Evolutionary conservation across 1,139 yeast species (phyloP), one percentile per base, ranked within the genome.

Genomic region (Wickerhamomyces sp.): DNA sequence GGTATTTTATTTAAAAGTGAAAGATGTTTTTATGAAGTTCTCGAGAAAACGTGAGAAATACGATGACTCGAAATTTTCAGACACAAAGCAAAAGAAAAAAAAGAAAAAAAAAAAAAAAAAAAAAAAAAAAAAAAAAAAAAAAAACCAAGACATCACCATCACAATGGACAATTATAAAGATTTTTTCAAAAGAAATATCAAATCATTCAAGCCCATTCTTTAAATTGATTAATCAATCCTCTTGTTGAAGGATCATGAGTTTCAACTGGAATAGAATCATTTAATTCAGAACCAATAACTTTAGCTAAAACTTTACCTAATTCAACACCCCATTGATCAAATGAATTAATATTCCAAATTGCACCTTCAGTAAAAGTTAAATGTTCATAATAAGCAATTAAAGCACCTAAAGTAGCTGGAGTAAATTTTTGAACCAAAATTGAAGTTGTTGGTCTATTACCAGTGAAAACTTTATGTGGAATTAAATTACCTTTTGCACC

Each of bases 251-350:
- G 83, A 66, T 93, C 99, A 68, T 93, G 99, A 50, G 81, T 64
- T 38, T 72, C 63, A 48, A 87, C 83, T 42, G 73, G 70, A 42
- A 68, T 66, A 45, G 72, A 63, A 64, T 77, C 81, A 55, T 84
- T 83, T 65, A 93, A 81, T 73, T 93, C 96, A 61, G 79, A 78
- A 59, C 95, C 94, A 64, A 93, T 93, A 53, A 78, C 95, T 83
- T 93, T 93, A 65, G 99, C 99, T 65, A 93, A 81, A 45, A 86
- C 95, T 76, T 93, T 93, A 68, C 99, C 99, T 62, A 93, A 85
- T 75, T 93, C 99, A 62, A 93, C 99, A 71, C 99, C 99, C 96
- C 98, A 93, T 78, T 93, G 99, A 76, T 93, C 99, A 66, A 89
- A 93, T 15, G 98, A 91, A 81, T 93, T 93, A 75, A 93, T 91